phyloP scores from a whole-genome alignment of 352 stramenopile genomes.

The Globisporangium barbulae region DNA sequence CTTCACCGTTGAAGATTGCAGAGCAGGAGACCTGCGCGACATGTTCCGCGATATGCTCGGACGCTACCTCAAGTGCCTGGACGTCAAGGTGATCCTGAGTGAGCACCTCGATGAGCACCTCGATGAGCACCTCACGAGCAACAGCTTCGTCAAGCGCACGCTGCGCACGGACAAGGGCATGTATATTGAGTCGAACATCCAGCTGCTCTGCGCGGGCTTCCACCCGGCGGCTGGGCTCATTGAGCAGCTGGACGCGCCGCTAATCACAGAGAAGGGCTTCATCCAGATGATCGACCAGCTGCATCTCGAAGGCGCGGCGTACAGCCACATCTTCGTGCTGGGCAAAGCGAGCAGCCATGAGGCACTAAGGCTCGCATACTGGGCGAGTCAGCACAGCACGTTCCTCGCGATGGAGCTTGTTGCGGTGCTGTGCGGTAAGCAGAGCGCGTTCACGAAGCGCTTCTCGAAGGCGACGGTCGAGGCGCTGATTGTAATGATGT shows the following conservation, averaged over 20 bases:
- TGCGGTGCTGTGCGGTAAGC: conserved; percentile 21
- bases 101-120: conserved; percentile 46
- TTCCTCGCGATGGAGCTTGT: conserved; percentile 35
- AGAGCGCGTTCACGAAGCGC: conserved; percentile 23
- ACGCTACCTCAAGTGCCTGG: conserved; percentile 34
- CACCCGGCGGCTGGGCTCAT: conserved; percentile 22
- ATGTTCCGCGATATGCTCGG: too few relatives aligned
- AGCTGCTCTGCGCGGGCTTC: conserved; percentile 43
- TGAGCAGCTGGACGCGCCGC: conserved; percentile 30
- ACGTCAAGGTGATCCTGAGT: conserved; percentile 48
- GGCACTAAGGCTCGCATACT: conserved; percentile 40
- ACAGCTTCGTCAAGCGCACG: conserved; percentile 28
- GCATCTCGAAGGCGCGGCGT: conserved; percentile 42
- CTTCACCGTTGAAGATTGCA: too few relatives aligned
- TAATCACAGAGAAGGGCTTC: conserved; percentile 37
- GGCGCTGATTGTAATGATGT: too few relatives aligned
- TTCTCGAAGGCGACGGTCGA: conserved; percentile 26
- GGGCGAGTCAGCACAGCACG: conserved; percentile 41
- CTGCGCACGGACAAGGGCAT: conserved; percentile 46
- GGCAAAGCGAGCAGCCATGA: conserved; percentile 52
- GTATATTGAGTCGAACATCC: conserved; percentile 40
- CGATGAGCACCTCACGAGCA: conserved; percentile 27
- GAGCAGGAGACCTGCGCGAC: conserved; percentile 37
- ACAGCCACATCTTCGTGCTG: conserved; percentile 46
- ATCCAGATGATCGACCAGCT: conserved; percentile 46